These are phyloP conservation scores for Limnomonas spitsbergensis DNA, from an alignment of 139 green algal genomes.

Conservation along the genomic window DNA sequence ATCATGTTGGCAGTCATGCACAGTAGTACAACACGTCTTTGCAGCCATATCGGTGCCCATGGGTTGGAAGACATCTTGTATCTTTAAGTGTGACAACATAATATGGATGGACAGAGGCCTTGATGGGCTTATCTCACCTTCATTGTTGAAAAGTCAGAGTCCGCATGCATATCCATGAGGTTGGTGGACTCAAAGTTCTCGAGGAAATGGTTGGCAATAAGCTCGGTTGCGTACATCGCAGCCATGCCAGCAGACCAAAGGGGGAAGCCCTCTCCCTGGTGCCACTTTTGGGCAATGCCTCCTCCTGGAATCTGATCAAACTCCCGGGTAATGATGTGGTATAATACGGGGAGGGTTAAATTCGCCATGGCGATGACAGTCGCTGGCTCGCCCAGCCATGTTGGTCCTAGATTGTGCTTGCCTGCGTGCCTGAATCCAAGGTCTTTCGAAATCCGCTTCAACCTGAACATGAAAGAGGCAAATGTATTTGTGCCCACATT, in stretches of 20 bases:
- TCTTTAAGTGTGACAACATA: no score
- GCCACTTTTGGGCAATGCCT: slow-evolving; percentile 13
- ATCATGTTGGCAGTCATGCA: no score
- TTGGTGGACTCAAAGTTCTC: not conserved
- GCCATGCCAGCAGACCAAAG: slow-evolving; percentile 22
- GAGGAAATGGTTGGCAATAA: slow-evolving; percentile 17
- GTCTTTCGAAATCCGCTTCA: not conserved
- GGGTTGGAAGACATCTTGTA: no score
- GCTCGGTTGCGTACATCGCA: slow-evolving; percentile 24
- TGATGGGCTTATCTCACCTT: no score
- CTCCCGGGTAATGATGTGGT: slow-evolving; percentile 25
- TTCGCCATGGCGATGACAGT: slow-evolving; percentile 16
- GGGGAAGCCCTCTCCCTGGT: slow-evolving; percentile 16
- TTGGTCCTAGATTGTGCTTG: slow-evolving; percentile 17
- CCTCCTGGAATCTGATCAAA: slow-evolving; percentile 23
- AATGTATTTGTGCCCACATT: no score
- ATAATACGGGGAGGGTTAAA: slow-evolving; percentile 11
- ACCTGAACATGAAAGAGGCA: no score
- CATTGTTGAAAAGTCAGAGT: not conserved
- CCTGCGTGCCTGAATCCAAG: slow-evolving; percentile 16
- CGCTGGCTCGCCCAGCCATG: slow-evolving; percentile 4
- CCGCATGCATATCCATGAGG: slow-evolving; percentile 12
- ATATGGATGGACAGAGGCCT: no score
- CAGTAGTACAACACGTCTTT: no score
- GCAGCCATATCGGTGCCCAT: no score